These are phyloP conservation scores for Spathaspora passalidarum DNA, from an alignment of 805 yeast species.

Conservation along the genomic window DNA sequence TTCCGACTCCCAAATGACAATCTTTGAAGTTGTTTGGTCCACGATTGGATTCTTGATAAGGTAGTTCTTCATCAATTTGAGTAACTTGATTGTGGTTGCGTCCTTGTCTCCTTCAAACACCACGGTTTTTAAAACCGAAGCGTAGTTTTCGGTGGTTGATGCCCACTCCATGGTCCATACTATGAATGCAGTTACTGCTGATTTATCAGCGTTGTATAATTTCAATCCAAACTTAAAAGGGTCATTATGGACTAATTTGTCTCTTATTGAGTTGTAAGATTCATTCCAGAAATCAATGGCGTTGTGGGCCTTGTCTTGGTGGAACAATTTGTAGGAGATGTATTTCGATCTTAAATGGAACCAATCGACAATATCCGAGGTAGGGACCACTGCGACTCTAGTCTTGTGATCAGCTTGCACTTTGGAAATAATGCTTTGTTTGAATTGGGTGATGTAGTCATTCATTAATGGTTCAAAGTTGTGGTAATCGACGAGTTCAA, in stretches of 20 bases:
- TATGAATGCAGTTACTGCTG: conserved; percentile 24
- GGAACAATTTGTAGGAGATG: conserved; percentile 19
- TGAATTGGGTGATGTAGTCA: conserved; percentile 18
- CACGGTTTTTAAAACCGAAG: conserved; percentile 26
- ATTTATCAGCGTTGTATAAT: conserved; percentile 14
- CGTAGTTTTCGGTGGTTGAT: conserved; percentile 16
- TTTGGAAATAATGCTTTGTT: conserved; percentile 14
- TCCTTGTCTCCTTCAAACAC: conserved; percentile 20
- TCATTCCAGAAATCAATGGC: conserved; percentile 17
- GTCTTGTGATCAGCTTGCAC: conserved; percentile 27
- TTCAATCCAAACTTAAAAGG: conserved; percentile 34
- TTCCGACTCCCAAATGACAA: conserved; percentile 36
- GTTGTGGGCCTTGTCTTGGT: conserved; percentile 10
- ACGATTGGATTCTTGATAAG: conserved; percentile 8
- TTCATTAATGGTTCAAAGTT: conserved; percentile 25
- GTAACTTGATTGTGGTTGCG: conserved; percentile 12
- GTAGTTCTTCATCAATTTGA: conserved; percentile 9
- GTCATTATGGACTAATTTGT: conserved; percentile 18
- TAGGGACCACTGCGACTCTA: conserved; percentile 28
- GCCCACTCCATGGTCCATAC: conserved; percentile 40
- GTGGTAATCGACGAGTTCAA: conserved; percentile 24
- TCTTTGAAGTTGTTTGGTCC: conserved; percentile 12
- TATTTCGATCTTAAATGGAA: conserved; percentile 40
- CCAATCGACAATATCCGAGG: conserved; percentile 34
- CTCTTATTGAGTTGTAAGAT: conserved; percentile 18